These are phyloP conservation scores for Tolypocladium cylindrosporum DNA, from an alignment of 2,329 filamentous ascomycete genomes.

Conservation along the genomic window DNA sequence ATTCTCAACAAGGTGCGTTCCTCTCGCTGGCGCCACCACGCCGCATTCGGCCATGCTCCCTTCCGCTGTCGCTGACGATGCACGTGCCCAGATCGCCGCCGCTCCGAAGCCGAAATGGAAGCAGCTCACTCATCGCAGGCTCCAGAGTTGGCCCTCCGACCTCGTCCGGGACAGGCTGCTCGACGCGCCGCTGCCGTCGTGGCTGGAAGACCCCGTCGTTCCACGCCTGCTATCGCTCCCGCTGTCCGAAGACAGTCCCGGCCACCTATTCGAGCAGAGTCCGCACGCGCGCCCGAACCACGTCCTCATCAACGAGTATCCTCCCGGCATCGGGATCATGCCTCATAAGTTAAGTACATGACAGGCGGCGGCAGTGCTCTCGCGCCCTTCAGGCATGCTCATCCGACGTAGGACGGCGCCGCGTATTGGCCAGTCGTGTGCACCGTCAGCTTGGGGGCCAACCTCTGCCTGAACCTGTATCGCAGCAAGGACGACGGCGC, in stretches of 20 bases:
- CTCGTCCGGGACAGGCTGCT: slow-evolving; percentile 72
- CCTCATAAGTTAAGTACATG: slow-evolving; percentile 59
- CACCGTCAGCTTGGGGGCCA: slow-evolving; percentile 75
- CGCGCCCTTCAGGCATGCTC: slow-evolving; percentile 15
- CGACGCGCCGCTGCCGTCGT: slow-evolving; percentile 61
- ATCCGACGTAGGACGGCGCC: slow-evolving; percentile 53
- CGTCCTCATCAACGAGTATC: slow-evolving; percentile 88
- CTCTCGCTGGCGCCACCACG: slow-evolving; percentile 26
- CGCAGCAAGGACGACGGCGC: slow-evolving; percentile 51
- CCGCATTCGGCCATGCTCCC: slow-evolving; percentile 8
- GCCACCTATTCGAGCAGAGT: slow-evolving; percentile 47
- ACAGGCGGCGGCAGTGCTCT: slow-evolving; percentile 4
- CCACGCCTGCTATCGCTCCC: slow-evolving; percentile 45
- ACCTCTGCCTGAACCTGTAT: slow-evolving; percentile 70
- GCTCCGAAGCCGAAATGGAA: slow-evolving; percentile 76
- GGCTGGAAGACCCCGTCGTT: slow-evolving; percentile 63
- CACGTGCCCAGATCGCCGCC: slow-evolving; percentile 38
- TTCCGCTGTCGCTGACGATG: neutral
- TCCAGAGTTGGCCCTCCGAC: slow-evolving; percentile 84
- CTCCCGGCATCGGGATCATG: slow-evolving; percentile 87
- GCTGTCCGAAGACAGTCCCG: slow-evolving; percentile 15
- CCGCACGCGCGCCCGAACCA: slow-evolving; percentile 77
- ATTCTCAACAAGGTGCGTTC: slow-evolving; percentile 59
- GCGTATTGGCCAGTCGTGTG: slow-evolving; percentile 85
- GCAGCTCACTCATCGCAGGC: slow-evolving; percentile 72